These are phyloP conservation scores for Mycena venus DNA, from an alignment of 768 basidiomycete species.

Conservation along the genomic window DNA sequence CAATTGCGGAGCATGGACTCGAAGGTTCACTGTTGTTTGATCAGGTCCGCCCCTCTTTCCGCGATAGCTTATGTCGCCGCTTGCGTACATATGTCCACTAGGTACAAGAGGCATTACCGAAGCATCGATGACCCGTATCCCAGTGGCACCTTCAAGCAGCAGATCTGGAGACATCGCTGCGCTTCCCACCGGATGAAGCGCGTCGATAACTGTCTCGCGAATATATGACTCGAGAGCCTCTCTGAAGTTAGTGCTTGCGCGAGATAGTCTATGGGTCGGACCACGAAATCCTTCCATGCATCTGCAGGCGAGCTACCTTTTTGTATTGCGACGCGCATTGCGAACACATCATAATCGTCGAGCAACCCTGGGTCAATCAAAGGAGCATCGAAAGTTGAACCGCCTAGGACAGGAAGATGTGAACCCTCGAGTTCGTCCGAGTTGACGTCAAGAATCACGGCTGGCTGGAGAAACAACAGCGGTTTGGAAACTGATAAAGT, in stretches of 20 bases:
- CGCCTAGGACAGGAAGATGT: slow-evolving; percentile 31
- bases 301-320: slow-evolving; percentile 43
- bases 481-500: slow-evolving; percentile 15
- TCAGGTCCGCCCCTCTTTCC: slow-evolving; percentile 28
- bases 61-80: slow-evolving; percentile 28
- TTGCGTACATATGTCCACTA: slow-evolving; percentile 28
- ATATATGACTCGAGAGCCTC: slow-evolving; percentile 40
- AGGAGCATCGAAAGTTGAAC: slow-evolving; percentile 39
- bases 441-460: not conserved
- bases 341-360: slow-evolving; percentile 39
- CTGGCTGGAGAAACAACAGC: slow-evolving; percentile 20
- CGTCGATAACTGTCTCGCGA: slow-evolving; percentile 30
- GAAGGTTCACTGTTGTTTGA: slow-evolving; percentile 24
- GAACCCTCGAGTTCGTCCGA: too few relatives aligned
- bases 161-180: slow-evolving; percentile 51
- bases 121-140: slow-evolving; percentile 54
- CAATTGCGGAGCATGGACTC: too few relatives aligned
- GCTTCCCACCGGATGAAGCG: slow-evolving; percentile 46
- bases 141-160: slow-evolving; percentile 46
- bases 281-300: slow-evolving; percentile 45
- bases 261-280: slow-evolving; percentile 31
- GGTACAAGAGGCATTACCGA: slow-evolving; percentile 42
- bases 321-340: slow-evolving; percentile 45
- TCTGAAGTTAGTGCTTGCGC: slow-evolving; percentile 40
- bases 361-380: slow-evolving; percentile 43